Base-by-base conservation (phyloP, 352 stramenopile species). In the Globisporangium sylvaticum region DNA sequence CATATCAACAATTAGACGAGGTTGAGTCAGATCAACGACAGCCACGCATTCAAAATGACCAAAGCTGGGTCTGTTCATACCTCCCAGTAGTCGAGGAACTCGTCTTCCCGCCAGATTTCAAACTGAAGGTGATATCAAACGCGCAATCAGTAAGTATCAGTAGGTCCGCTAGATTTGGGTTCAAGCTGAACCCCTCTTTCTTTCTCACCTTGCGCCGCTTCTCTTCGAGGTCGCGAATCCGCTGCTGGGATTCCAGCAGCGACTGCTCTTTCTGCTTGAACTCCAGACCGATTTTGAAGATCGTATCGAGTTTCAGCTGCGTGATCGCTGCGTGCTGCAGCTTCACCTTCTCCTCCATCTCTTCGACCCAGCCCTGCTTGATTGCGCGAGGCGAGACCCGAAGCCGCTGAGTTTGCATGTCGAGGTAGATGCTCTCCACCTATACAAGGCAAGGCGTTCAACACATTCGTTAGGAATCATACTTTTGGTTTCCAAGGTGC, bases 1-100 rank as follows among this genome's bases (percentile, higher is more conserved):
- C 31, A 34, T n/a, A n/a, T n/a, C n/a, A 34, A 10, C 31, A n/a
- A 2, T 20, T 44, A 39, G 29, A 55, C 15, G 27, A 52, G 24
- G 18, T 37, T 50, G 15, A 32, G 24, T 20, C 9, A 53, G 24
- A 50, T 25, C 5, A 14, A 62, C n/a, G 8, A 20, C 8, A 14
- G 1, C 56, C 25, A 15, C 10, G 60, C 7, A 34, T 15, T 24
- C 24, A 31, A 39, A 22, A 1, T 22, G 14, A 10, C 20, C 9
- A 12, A 3, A 10, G 22, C 14, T n/a, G 9, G 46, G 3, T 53
- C 10, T 48, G 37, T 25, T 55, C 66, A 27, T 66, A 94, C 86
- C 81, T 90, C 78, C 84, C 86, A 94, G 48, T 87, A 92, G 57
- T 91, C 81, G 18, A 92, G 44, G 64, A 87, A 94, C 44, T 92